phyloP scores from a whole-genome alignment of 768 basidiomycete genomes.

The Trametes villosa region DNA sequence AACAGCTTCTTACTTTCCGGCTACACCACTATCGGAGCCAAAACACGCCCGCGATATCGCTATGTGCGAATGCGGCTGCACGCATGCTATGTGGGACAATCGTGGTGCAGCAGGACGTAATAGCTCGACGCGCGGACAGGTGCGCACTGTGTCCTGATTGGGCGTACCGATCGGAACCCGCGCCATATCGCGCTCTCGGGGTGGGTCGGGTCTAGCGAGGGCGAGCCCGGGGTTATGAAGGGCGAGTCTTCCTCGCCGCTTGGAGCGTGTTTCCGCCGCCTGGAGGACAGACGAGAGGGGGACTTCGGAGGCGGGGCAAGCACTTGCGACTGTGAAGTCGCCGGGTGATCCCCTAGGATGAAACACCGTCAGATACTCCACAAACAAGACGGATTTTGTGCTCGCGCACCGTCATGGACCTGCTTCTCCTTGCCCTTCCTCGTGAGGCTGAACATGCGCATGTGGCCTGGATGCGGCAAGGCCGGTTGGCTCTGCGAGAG shows the following conservation, averaged over 20 bases:
- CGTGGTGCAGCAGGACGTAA: too few species aligned
- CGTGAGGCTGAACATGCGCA: constrained; percentile 59
- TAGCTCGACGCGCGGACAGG: too few species aligned
- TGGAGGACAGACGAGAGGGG: constrained; percentile 1
- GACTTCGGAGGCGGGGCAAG: constrained; percentile 16
- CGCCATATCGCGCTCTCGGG: constrained; percentile 57
- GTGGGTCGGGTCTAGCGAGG: constrained; percentile 49
- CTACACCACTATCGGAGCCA: too few species aligned
- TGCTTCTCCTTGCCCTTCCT: constrained; percentile 52
- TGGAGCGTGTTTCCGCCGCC: constrained; percentile 2
- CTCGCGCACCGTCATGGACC: constrained; percentile 18
- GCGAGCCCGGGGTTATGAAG: constrained; percentile 78
- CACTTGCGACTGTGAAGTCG: constrained; percentile 30
- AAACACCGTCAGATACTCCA: background rate
- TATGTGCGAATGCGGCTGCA: too few species aligned
- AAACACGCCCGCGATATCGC: too few species aligned
- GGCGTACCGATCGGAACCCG: constrained; percentile 72
- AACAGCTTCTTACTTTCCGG: too few species aligned
- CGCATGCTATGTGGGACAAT: too few species aligned
- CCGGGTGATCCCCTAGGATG: constrained; percentile 20
- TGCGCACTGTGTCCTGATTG: too few species aligned
- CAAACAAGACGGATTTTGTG: background rate
- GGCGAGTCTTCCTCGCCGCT: constrained; percentile 53
- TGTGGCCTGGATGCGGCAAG: constrained; percentile 40
- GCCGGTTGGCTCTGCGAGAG: constrained; percentile 36